Percentiles rank a stretch among this genome's conserved stretches.
Evolutionary conservation across 805 yeast species (phyloP).

Genomic region (Wickerhamomyces subpelliculosus): DNA sequence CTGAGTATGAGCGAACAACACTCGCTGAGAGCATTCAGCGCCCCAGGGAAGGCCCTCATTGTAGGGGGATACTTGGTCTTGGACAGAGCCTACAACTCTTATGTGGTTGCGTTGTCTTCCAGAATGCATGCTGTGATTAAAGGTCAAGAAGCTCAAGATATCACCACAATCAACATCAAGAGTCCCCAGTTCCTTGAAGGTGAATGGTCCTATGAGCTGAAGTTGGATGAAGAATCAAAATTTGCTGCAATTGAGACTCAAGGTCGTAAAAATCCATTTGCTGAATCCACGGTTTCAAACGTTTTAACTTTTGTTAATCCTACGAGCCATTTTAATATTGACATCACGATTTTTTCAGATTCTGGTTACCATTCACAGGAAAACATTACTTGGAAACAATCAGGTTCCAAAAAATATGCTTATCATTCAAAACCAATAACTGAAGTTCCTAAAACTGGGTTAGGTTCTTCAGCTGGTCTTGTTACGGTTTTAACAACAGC

Average conservation of each 20-base stretch:
- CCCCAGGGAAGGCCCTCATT: conserved; percentile 91
- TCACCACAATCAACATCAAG: conserved; percentile 32
- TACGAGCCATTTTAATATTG: conserved; percentile 24
- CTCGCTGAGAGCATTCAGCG: conserved; percentile 85
- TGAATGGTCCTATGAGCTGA: conserved; percentile 52
- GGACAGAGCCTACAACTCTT: conserved; percentile 67
- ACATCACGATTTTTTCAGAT: conserved; percentile 72
- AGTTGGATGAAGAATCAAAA: conserved; percentile 9
- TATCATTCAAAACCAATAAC: conserved; percentile 56
- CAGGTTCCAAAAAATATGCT: conserved; percentile 39
- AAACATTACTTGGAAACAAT: conserved; percentile 29
- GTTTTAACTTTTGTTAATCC: conserved; percentile 44
- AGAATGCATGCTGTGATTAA: conserved; percentile 74
- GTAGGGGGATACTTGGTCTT: conserved; percentile 95
- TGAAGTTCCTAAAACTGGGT: conserved; percentile 85
- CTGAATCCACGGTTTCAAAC: conserved; percentile 53
- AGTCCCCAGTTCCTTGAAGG: conserved; percentile 77
- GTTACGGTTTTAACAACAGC: conserved; percentile 77
- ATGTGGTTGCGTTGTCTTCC: conserved; percentile 81
- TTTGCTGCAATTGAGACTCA: conserved; percentile 23
- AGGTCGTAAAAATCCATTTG: conserved; percentile 58
- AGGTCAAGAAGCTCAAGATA: conserved; percentile 2
- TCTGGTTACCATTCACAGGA: conserved; percentile 82
- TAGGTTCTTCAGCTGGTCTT: conserved; percentile 94
- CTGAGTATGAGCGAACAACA: no score